Evolutionary conservation across 306 rosid genomes (phyloP).

Genomic region (Aeschynomene evenia): DNA sequence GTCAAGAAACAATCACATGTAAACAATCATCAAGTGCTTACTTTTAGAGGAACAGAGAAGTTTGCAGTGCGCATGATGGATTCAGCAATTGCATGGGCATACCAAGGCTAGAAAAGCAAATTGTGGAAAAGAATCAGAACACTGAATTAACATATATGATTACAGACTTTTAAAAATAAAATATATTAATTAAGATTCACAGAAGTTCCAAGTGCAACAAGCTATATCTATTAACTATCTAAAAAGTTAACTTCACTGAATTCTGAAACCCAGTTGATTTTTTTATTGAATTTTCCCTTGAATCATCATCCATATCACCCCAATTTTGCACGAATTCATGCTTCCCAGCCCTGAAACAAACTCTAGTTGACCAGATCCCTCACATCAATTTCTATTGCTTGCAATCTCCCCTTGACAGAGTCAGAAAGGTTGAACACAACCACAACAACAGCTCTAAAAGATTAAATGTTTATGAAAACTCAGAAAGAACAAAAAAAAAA

Average conservation of each 20-base stretch:
- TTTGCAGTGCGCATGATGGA: constrained; percentile 97
- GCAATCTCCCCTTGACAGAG: constrained; percentile 15
- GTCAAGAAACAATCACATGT: background rate
- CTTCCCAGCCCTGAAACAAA: background rate
- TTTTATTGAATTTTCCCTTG: background rate
- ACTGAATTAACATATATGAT: constrained; percentile 2
- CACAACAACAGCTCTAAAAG: constrained; percentile 13
- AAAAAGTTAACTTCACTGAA: background rate
- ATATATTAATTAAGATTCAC: background rate
- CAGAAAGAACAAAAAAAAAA: no score
- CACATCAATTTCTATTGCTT: constrained; percentile 6
- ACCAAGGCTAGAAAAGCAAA: constrained; percentile 76
- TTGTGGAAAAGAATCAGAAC: constrained; percentile 5
- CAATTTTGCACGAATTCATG: background rate
- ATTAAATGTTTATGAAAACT: background rate
- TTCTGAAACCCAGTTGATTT: background rate
- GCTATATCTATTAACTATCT: background rate
- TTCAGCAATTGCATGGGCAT: constrained; percentile 97
- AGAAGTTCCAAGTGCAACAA: constrained; percentile 6
- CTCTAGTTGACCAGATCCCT: constrained; percentile 13
- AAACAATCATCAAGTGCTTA: constrained; percentile 41
- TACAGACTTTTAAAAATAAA: background rate
- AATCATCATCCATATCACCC: background rate
- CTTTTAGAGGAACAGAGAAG: constrained; percentile 93
- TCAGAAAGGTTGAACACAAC: constrained; percentile 6